These are phyloP conservation scores for Cymbopogon flexuosus DNA, from an alignment of 202 grass and related monocot species.

Conservation along the genomic window DNA sequence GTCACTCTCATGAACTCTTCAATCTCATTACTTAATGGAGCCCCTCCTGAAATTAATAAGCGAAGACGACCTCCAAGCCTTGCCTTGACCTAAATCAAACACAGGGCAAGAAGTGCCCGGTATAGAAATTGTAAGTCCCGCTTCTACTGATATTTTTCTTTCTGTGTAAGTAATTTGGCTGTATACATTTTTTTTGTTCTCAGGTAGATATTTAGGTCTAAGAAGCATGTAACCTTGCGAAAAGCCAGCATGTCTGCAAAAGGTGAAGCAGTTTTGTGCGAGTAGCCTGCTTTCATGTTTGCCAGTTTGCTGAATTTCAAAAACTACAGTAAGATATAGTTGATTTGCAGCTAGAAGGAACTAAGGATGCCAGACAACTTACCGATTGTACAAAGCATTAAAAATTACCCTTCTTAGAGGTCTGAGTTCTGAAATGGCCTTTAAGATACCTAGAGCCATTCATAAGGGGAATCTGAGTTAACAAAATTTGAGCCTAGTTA, in stretches of 20 bases:
- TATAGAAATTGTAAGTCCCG: slow-evolving; percentile 20
- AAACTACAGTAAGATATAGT: slow-evolving; percentile 23
- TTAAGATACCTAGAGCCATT: slow-evolving; percentile 67
- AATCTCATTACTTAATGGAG: slow-evolving; percentile 79
- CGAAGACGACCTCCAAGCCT: slow-evolving; percentile 83
- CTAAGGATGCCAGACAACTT: slow-evolving; percentile 36
- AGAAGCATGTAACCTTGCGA: slow-evolving; percentile 56
- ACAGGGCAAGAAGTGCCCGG: slow-evolving; percentile 3
- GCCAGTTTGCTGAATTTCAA: slow-evolving; percentile 68
- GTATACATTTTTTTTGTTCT: not conserved
- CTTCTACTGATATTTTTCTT: slow-evolving; percentile 1
- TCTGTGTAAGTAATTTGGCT: slow-evolving; percentile 4
- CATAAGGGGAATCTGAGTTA: slow-evolving; percentile 18
- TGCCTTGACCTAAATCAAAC: slow-evolving; percentile 70
- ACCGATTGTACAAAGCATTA: slow-evolving; percentile 91
- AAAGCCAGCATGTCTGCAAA: slow-evolving; percentile 89
- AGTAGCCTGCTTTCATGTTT: slow-evolving; percentile 79
- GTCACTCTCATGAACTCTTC: slow-evolving; percentile 97
- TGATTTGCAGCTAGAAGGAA: slow-evolving; percentile 19
- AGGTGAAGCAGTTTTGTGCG: slow-evolving; percentile 79
- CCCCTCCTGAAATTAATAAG: slow-evolving; percentile 86
- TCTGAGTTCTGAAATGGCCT: slow-evolving; percentile 74
- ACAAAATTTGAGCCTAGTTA: not conserved
- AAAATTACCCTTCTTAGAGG: slow-evolving; percentile 91
- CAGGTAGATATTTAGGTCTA: slow-evolving; percentile 14